Conservation (phyloP, 1,284 basidiomycete species). For the Bjerkandera adusta region DNA sequence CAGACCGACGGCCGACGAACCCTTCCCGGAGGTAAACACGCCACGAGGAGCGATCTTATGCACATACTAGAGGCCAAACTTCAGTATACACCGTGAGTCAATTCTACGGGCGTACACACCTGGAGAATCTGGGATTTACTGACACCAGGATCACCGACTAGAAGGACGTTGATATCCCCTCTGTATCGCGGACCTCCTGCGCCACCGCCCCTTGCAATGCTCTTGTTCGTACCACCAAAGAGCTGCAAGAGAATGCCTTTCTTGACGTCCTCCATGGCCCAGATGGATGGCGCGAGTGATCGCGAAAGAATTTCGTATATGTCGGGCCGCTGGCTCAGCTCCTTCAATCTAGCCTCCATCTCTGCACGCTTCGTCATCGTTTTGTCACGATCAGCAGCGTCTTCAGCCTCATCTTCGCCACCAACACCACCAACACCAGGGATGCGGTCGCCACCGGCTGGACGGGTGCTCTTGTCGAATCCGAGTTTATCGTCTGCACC, state of each 20-base stretch:
- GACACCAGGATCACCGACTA: slow-evolving; percentile 98
- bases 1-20: slow-evolving; percentile 96
- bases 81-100: background rate
- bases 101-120: slow-evolving; percentile 45
- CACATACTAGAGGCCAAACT: slow-evolving; percentile 69
- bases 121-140: slow-evolving; percentile 94
- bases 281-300: slow-evolving; percentile 92
- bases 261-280: slow-evolving; percentile 99
- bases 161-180: slow-evolving; percentile 96
- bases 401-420: slow-evolving; percentile 49
- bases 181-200: slow-evolving; percentile 94
- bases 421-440: slow-evolving; percentile 86
- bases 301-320: slow-evolving; percentile 87
- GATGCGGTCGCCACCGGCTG: slow-evolving; percentile 63
- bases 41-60: slow-evolving; percentile 98
- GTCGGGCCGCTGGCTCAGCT: slow-evolving; percentile 76
- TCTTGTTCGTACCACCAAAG: slow-evolving; percentile 98
- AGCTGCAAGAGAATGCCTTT: slow-evolving; percentile 96
- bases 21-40: slow-evolving; percentile 96
- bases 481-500: slow-evolving; percentile 73
- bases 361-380: slow-evolving; percentile 52
- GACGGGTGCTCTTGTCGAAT: slow-evolving; percentile 79
- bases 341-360: slow-evolving; percentile 58
- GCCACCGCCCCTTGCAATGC: slow-evolving; percentile 88
- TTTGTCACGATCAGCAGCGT: slow-evolving; percentile 37